Evolutionary conservation across 2,329 filamentous ascomycete species (phyloP).

Genomic region (Cordyceps farinosa): DNA sequence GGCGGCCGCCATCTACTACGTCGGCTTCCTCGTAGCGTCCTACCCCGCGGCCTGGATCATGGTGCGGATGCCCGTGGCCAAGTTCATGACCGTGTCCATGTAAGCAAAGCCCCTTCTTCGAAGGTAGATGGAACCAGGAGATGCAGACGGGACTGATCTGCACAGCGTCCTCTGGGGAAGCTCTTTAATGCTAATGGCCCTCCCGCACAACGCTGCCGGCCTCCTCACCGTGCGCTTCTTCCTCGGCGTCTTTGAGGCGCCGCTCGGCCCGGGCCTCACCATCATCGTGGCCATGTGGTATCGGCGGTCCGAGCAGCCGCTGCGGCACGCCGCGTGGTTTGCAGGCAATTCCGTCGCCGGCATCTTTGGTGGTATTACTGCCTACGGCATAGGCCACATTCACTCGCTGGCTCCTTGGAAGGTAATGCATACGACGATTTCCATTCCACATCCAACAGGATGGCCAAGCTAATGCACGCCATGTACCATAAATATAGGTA

Average conservation of each 20-base stretch:
- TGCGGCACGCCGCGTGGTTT: slow-evolving; percentile 28
- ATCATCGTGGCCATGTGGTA: slow-evolving; percentile 35
- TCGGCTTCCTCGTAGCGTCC: slow-evolving; percentile 42
- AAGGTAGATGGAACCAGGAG: no score
- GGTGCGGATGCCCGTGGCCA: slow-evolving; percentile 27
- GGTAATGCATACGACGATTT: not conserved
- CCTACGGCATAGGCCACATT: slow-evolving; percentile 27
- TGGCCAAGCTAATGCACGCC: no score
- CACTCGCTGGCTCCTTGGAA: slow-evolving; percentile 14
- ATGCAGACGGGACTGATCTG: no score
- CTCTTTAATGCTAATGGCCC: slow-evolving; percentile 22
- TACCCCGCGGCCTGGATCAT: slow-evolving; percentile 27
- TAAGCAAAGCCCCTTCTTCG: slow-evolving; percentile 12
- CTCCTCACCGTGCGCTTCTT: slow-evolving; percentile 32
- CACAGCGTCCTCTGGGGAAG: slow-evolving; percentile 18
- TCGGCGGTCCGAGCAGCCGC: slow-evolving; percentile 29
- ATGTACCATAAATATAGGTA: not conserved
- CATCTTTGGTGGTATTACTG: slow-evolving; percentile 26
- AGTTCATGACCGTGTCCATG: slow-evolving; percentile 25
- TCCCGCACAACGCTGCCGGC: slow-evolving; percentile 21
- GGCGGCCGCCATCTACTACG: slow-evolving; percentile 48
- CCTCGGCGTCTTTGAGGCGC: slow-evolving; percentile 31
- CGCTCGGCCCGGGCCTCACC: slow-evolving; percentile 29
- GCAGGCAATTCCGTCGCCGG: slow-evolving; percentile 25
- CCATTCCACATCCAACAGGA: no score